Percentiles rank a stretch among this genome's conserved stretches.
Conservation (phyloP, 2,329 filamentous ascomycete species). For the Colletotrichum sp. region DNA sequence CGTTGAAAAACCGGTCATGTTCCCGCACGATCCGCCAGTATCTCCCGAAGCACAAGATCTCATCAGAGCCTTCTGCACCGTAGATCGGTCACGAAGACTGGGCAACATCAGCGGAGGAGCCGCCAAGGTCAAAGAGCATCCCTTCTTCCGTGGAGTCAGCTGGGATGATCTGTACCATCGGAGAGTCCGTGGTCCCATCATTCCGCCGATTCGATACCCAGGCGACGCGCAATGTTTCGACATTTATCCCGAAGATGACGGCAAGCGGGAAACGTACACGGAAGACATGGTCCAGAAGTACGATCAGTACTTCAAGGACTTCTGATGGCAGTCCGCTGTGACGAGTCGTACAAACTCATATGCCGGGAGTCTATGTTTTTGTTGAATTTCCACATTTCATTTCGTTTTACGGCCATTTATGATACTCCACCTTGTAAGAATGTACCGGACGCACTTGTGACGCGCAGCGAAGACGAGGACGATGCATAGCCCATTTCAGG, state of each 20-base stretch:
- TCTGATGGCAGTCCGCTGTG: constrained; percentile 47
- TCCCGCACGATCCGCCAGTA: constrained; percentile 70
- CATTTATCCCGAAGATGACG: constrained; percentile 79
- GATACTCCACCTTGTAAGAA: constrained; percentile 13
- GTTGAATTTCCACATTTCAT: not conserved
- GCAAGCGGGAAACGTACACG: constrained; percentile 68
- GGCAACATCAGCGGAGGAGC: constrained; percentile 82
- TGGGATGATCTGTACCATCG: constrained; percentile 76
- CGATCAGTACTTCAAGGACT: constrained; percentile 74
- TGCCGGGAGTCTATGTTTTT: not conserved
- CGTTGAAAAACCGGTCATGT: constrained; percentile 77
- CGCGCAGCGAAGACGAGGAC: not conserved
- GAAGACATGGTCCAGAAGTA: constrained; percentile 72
- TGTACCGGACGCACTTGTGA: not conserved
- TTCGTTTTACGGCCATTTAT: not conserved
- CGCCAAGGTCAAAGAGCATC: constrained; percentile 72
- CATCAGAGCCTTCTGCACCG: constrained; percentile 77
- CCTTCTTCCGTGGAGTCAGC: constrained; percentile 75
- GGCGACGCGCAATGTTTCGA: constrained; percentile 85
- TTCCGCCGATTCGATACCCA: constrained; percentile 74
- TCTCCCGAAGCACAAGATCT: constrained; percentile 75
- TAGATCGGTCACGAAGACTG: constrained; percentile 77
- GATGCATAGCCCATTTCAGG: not conserved
- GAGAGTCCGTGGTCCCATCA: constrained; percentile 71
- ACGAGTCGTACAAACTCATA: not conserved